phyloP scores from a whole-genome alignment of 2,329 filamentous ascomycete species.

The Xylaria arbuscula region DNA sequence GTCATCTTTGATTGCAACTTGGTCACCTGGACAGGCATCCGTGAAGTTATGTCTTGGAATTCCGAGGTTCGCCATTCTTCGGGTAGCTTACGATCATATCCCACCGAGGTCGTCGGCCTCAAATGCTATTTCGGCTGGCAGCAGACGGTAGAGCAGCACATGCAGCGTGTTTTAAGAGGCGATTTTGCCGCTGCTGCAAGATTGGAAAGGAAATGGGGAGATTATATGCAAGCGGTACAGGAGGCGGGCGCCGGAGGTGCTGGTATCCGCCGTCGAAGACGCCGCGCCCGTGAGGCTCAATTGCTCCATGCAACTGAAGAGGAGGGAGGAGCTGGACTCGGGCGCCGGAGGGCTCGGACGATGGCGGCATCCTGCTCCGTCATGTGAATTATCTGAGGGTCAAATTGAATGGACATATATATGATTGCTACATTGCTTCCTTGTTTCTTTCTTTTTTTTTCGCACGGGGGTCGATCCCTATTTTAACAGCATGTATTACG shows the following conservation, averaged over 20 bases:
- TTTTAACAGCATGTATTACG: slow-evolving; percentile 16
- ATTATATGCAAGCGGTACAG: slow-evolving; percentile 92
- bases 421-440: neutral
- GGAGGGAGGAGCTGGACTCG: slow-evolving; percentile 67
- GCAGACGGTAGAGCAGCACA: slow-evolving; percentile 93
- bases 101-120: slow-evolving; percentile 82
- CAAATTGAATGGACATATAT: neutral
- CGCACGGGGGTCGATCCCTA: neutral
- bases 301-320: slow-evolving; percentile 84
- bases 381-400: slow-evolving; percentile 63
- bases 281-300: slow-evolving; percentile 84
- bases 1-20: slow-evolving; percentile 92
- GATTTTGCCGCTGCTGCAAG: slow-evolving; percentile 78
- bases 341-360: slow-evolving; percentile 72
- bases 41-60: slow-evolving; percentile 87
- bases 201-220: slow-evolving; percentile 91
- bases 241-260: slow-evolving; percentile 78
- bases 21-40: slow-evolving; percentile 91
- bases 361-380: slow-evolving; percentile 67
- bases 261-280: slow-evolving; percentile 74
- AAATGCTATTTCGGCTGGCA: slow-evolving; percentile 98
- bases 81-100: slow-evolving; percentile 64
- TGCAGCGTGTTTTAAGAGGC: slow-evolving; percentile 82
- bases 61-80: slow-evolving; percentile 72
- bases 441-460: no score